Conservation (phyloP, 768 basidiomycete genomes). For the Chalciporus pseudorubinellus region DNA sequence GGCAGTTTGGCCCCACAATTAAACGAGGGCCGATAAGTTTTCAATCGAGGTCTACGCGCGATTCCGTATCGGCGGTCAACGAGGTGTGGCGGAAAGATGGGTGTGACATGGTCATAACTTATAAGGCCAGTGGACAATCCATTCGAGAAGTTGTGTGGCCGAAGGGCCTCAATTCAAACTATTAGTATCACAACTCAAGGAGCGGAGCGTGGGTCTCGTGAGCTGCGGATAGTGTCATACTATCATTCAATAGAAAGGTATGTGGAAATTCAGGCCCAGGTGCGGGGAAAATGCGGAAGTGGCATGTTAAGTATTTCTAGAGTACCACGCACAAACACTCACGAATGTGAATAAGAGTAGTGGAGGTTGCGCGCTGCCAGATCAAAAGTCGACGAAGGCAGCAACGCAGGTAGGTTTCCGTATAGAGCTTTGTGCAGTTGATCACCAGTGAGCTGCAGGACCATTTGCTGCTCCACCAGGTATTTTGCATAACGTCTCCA, state of each 20-base stretch:
- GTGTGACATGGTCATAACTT: no score
- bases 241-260: no score
- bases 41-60: not conserved
- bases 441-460: conserved; percentile 46
- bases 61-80: no score
- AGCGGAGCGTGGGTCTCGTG: not conserved
- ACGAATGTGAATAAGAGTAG: conserved; percentile 11
- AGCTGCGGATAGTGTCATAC: not conserved
- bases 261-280: no score
- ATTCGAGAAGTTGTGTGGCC: no score
- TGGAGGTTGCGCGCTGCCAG: conserved; percentile 1
- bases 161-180: no score
- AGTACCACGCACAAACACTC: not conserved
- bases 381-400: conserved; percentile 6
- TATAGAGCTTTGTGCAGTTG: conserved; percentile 38
- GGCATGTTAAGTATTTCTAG: not conserved
- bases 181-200: not conserved
- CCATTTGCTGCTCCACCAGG: conserved; percentile 49
- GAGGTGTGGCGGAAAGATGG: no score
- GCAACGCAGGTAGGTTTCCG: conserved; percentile 15
- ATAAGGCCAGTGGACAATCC: no score
- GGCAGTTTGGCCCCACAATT: not conserved
- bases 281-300: not conserved
- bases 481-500: conserved; percentile 65
- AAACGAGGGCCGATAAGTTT: not conserved